Base-by-base conservation (phyloP, 2,329 filamentous ascomycete species). In the Podosphaera fusca region DNA sequence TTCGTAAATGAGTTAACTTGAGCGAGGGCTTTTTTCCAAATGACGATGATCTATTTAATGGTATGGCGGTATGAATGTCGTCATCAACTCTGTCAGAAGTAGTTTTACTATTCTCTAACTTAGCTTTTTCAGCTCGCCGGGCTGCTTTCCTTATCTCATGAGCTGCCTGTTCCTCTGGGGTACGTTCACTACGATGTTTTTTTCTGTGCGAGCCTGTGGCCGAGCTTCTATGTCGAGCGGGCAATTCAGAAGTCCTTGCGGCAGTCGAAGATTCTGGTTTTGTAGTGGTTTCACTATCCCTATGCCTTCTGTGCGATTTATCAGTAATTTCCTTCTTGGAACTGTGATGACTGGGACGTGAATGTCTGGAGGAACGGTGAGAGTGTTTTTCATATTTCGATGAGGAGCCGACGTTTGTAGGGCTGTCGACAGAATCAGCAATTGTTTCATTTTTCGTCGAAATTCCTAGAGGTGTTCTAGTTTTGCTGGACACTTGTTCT, bases 131-230 rank as follows among this genome's bases (percentile, higher is more conserved):
- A n/a, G 59, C 59, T 29, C 61, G 57, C 34, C 62, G 59, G 38
- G 63, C 64, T 7, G 61, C 63, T 57, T 65, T 67, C 5, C 65
- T 59, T 45, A 60, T 60, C 4, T 67, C 65, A 55, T 67, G 65
- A 21, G 63, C 65, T 49, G 61, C 61, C 59, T 67, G 64, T 53
- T 67, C 65, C 47, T 65, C 64, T 2, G 63, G 62, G 9, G 61
- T 64, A 3, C 65, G 60, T 30, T 62, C 57, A 30, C 55, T 61
- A 38, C 58, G 60, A 31, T 63, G 60, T 50, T 61, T 63, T n/a
- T 57, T 60, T 8, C 55, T 56, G 10, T 63, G 62, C 30, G 60
- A 61, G 38, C 59, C 63, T 31, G 59, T 59, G 42, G 62, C 65
- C 8, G 65, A 58, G 7, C 64, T 65, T 52, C 64, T 67, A 55